Base-by-base conservation (phyloP, 441 rosid genomes). In the Melastoma candidum region DNA sequence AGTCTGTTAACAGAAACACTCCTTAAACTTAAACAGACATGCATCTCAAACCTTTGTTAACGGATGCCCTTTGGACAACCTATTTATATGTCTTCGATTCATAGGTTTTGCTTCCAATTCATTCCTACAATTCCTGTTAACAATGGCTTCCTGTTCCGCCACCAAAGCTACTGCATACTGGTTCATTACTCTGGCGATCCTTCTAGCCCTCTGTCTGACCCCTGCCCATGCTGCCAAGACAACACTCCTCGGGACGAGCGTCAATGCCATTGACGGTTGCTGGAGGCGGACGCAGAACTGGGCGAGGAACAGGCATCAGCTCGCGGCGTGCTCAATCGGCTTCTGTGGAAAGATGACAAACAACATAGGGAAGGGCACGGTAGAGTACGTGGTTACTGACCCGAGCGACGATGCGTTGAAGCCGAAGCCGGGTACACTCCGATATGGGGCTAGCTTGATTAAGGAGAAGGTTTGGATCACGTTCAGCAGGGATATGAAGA, bases 221-320 rank as follows among this genome's bases (percentile, higher is more conserved):
- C 41, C 6, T 3, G 41, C 41, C 7, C 41, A 36, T 36, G 7
- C 41, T 4, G 41, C 41, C 41, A 36, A 36, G 41, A 36, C 7
- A 9, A 36, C 8, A 36, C 41, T 36, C 41, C 41, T 36, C 7
- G 41, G 7, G 41, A 36, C 54, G 1, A 46, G 73, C 13, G 49
- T 79, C 70, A 90, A 90, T 48, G 85, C 56, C 8, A 83, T 85
- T 12, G 88, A 85, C 74, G 64, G 65, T 53, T 87, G 98, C 26
- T 87, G 88, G 85, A 66, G 83, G 63, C 41, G 12, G 1, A 66
- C 75, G 47, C 77, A 82, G n/a, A 12, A 60, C 1, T 83, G 95
- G 96, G 50, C 70, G 22, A 74, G 58, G 44, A 56, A 48, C 27
- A 69, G 87, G 2, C 82, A 77, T 3, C 77, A 73, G 24, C 63